Conservation (phyloP, 768 basidiomycete genomes). For the Omphalotus guepiniiformis region DNA sequence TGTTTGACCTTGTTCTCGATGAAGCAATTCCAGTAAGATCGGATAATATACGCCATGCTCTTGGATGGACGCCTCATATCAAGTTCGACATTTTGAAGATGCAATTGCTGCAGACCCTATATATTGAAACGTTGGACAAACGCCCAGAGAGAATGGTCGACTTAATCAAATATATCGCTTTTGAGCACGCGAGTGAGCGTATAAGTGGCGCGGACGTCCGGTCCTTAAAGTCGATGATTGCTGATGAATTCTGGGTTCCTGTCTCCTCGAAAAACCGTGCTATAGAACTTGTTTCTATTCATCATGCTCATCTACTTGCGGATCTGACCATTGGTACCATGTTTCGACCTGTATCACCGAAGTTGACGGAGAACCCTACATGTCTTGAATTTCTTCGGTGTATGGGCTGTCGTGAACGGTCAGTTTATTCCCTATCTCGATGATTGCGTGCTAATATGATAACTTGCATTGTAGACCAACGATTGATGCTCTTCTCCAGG, state of each 20-base stretch:
- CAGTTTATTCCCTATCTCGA: background rate
- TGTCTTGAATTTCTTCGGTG: constrained; percentile 1
- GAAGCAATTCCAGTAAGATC: constrained; percentile 22
- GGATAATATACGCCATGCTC: constrained; percentile 22
- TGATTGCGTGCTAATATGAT: background rate
- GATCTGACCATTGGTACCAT: background rate
- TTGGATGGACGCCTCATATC: constrained; percentile 39
- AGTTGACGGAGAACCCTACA: background rate
- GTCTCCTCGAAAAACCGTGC: too few species aligned
- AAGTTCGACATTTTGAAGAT: constrained; percentile 23
- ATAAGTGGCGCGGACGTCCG: constrained; percentile 10
- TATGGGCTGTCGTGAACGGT: constrained; percentile 7
- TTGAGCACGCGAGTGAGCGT: background rate
- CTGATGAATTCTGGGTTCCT: constrained; percentile 30
- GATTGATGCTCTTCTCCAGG: background rate
- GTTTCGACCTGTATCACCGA: background rate
- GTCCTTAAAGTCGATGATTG: constrained; percentile 15
- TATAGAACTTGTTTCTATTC: background rate
- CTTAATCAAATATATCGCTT: background rate
- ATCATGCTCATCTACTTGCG: background rate
- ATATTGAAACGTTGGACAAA: background rate
- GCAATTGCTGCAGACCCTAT: constrained; percentile 24
- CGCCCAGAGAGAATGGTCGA: background rate
- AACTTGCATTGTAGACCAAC: too few species aligned
- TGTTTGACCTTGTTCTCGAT: constrained; percentile 38